Evolutionary conservation across 352 stramenopile genomes (phyloP), one percentile per base, ranked within the genome.

Genomic region (Globisporangium mamillatum): DNA sequence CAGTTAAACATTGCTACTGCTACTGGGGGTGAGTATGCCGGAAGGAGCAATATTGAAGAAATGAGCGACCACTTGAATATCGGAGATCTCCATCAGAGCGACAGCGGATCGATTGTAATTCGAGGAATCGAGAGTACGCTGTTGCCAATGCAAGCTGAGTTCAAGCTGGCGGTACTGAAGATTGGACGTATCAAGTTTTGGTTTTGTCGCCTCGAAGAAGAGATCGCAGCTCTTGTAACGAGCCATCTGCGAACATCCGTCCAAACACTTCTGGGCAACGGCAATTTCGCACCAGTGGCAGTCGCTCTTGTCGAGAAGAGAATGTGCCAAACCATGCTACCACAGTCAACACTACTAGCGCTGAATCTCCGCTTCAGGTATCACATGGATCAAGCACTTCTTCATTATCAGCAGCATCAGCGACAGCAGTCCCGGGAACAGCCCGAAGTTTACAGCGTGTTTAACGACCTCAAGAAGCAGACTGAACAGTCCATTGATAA

Each of bases 171-270:
- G 2, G 81, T 90, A n/a, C 70, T 87, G 16, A 92, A 90, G 74
- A 88, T 92, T 20, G 84, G 84, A 1, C 73, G 84, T 9, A 38
- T 89, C 10, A 80, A 82, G 34, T 92, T 92, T 63, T 92, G 84
- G 84, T 74, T 92, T 32, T 75, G 74, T 2, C 74, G 84, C 2
- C 65, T 92, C 0, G 80, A 90, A 55, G 84, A 92, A 59, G 84
- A 92, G 50, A 79, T 90, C 65, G 29, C 55, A 6, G 69, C 66
- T n/a, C 70, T 88, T 59, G 79, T 90, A 1, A 53, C 55, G 27
- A 65, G 75, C 3, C 78, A 90, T 32, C 22, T 77, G 4, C 80
- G 81, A 16, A 29, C 55, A 5, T 73, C 76, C 1, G 67, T 86
- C 5, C 55, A 75, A 38, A 74, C 63, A 48, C 29, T 67, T 6